Conservation (phyloP, 2,329 filamentous ascomycete species). For the Zarea fungicola region DNA sequence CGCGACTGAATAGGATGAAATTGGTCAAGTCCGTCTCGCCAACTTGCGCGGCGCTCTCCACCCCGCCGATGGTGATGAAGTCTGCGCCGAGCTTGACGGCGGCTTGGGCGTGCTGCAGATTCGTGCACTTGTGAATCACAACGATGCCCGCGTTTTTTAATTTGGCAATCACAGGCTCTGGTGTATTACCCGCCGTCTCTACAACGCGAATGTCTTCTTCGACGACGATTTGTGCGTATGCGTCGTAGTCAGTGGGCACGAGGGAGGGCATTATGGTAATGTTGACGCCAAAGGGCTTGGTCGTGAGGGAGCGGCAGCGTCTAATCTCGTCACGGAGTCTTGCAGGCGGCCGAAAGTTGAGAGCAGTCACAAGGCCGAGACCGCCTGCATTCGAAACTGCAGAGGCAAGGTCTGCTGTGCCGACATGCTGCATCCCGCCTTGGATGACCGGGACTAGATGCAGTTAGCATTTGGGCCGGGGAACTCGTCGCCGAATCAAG, state of each 20-base stretch:
- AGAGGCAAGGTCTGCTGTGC: conserved; percentile 71
- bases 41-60: conserved; percentile 90
- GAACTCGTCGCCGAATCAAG: conserved; percentile 3
- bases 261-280: conserved; percentile 87
- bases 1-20: conserved; percentile 79
- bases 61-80: conserved; percentile 93
- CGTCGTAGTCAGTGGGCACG: conserved; percentile 83
- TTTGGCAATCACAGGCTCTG: conserved; percentile 82
- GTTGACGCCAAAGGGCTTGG: conserved; percentile 84
- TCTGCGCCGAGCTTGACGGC: conserved; percentile 93
- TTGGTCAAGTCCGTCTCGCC: conserved; percentile 85
- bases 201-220: conserved; percentile 89
- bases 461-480: not conserved
- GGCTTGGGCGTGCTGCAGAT: conserved; percentile 84
- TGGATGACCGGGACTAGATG: conserved; percentile 65
- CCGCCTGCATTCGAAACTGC: conserved; percentile 79
- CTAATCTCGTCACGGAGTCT: conserved; percentile 90
- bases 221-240: conserved; percentile 86
- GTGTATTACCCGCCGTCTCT: conserved; percentile 84
- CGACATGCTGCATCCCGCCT: conserved; percentile 83
- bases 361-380: conserved; percentile 74
- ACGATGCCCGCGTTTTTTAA: conserved; percentile 74
- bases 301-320: conserved; percentile 73
- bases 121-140: conserved; percentile 95
- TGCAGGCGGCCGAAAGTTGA: conserved; percentile 89